A percentile compares a stretch with the other conserved stretches of the same genome.
These are phyloP conservation scores for Tetradesmus lagerheimii DNA, from an alignment of 139 green algal species.

Conservation along the genomic window DNA sequence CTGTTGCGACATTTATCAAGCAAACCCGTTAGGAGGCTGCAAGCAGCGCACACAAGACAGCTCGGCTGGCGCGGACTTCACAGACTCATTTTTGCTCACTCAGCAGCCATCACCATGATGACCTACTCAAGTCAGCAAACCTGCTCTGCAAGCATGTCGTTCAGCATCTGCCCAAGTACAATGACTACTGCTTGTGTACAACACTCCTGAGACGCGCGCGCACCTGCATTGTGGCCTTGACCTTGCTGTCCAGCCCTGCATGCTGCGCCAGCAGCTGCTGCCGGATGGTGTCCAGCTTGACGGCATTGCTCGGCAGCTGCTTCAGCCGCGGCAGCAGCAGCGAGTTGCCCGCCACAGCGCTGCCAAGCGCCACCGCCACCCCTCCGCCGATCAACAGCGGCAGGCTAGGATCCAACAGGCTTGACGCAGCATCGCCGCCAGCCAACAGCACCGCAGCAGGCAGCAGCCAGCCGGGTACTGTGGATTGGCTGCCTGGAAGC, in stretches of 20 bases:
- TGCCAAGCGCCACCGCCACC: slow-evolving; percentile 45
- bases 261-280: slow-evolving; percentile 89
- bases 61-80: too few relatives aligned
- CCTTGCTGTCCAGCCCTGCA: slow-evolving; percentile 56
- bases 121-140: too few relatives aligned
- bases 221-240: slow-evolving; percentile 45
- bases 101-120: too few relatives aligned
- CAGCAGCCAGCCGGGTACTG: slow-evolving; percentile 81
- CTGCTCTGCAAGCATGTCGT: too few relatives aligned
- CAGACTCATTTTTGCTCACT: too few relatives aligned
- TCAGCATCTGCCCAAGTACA: not conserved
- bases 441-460: slow-evolving; percentile 73
- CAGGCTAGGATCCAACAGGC: slow-evolving; percentile 82
- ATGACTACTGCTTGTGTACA: too few relatives aligned
- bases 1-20: too few relatives aligned
- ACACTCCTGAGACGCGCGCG: not conserved
- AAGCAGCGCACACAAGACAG: too few relatives aligned
- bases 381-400: slow-evolving; percentile 72
- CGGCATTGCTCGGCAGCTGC: slow-evolving; percentile 72
- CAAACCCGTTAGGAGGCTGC: too few relatives aligned
- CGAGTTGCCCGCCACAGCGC: slow-evolving; percentile 59
- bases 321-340: slow-evolving; percentile 87
- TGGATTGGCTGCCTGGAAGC: slow-evolving; percentile 37
- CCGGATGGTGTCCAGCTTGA: slow-evolving; percentile 72
- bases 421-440: slow-evolving; percentile 82